A percentile compares a stretch with the other conserved stretches of the same genome.
Evolutionary conservation across 2,329 filamentous ascomycete genomes (phyloP).

Genomic region (Aspergillus sergii): DNA sequence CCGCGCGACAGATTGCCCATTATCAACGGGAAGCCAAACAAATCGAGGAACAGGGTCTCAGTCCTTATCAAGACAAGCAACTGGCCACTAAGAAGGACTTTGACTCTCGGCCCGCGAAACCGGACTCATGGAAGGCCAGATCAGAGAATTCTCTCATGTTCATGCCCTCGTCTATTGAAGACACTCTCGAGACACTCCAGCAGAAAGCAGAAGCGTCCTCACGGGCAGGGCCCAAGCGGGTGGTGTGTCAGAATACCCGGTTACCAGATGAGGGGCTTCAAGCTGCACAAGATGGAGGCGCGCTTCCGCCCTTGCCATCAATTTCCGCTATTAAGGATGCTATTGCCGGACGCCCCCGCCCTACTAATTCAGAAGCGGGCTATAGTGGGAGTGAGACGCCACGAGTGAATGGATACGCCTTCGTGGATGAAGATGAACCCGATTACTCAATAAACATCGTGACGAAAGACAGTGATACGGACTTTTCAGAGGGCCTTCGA

Average conservation of each 20-base stretch:
- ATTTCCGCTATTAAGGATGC: conserved; percentile 83
- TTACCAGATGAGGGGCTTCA: conserved; percentile 56
- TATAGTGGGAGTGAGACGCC: conserved; percentile 76
- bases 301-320: conserved; percentile 73
- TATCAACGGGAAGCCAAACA: conserved; percentile 65
- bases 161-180: conserved; percentile 53
- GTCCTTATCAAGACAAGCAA: conserved; percentile 58
- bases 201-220: conserved; percentile 71
- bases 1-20: conserved; percentile 63
- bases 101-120: conserved; percentile 73
- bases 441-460: conserved; percentile 32
- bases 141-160: conserved; percentile 92
- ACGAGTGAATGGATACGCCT: conserved; percentile 88
- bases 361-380: conserved; percentile 59
- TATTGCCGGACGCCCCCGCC: conserved; percentile 71
- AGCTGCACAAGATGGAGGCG: conserved; percentile 35
- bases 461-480: background rate
- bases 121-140: conserved; percentile 73
- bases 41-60: conserved; percentile 65
- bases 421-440: conserved; percentile 75
- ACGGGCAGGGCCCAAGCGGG: conserved; percentile 72
- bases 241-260: conserved; percentile 83
- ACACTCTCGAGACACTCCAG: conserved; percentile 60
- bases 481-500: conserved; percentile 35
- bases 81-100: conserved; percentile 63